Conservation (phyloP, 2,329 filamentous ascomycete genomes). For the Amauroascus verrucosus region DNA sequence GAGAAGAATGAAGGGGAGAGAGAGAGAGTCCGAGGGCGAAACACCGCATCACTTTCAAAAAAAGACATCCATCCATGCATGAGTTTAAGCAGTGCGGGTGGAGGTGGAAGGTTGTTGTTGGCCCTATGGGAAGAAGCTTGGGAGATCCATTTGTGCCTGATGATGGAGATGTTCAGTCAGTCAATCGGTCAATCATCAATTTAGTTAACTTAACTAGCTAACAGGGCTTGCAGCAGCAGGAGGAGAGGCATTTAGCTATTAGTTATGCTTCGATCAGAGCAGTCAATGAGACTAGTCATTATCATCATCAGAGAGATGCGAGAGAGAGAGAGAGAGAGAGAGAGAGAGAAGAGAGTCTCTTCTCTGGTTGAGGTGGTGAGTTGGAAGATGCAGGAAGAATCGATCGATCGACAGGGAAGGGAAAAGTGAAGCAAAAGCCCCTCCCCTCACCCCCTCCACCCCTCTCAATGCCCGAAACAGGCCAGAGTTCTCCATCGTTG, state of each 20-base stretch:
- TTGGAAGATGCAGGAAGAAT: background rate
- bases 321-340: no score
- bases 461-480: conserved; percentile 2
- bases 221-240: background rate
- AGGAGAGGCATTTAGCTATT: no score
- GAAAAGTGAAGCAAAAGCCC: conserved; percentile 11
- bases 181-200: no score
- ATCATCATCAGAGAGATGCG: no score
- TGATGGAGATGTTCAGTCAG: background rate
- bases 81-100: no score
- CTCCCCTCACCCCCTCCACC: no score
- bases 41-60: background rate
- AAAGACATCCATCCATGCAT: no score
- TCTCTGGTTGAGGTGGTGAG: no score
- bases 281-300: no score
- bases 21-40: background rate
- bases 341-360: background rate
- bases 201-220: no score
- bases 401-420: background rate
- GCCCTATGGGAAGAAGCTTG: background rate
- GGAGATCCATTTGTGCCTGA: conserved; percentile 7
- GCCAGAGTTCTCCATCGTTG: conserved; percentile 9
- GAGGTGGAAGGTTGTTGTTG: background rate
- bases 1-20: background rate
- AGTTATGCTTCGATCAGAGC: no score